Base-by-base conservation (phyloP, 352 stramenopile genomes). In the Pythium folliculosum region DNA sequence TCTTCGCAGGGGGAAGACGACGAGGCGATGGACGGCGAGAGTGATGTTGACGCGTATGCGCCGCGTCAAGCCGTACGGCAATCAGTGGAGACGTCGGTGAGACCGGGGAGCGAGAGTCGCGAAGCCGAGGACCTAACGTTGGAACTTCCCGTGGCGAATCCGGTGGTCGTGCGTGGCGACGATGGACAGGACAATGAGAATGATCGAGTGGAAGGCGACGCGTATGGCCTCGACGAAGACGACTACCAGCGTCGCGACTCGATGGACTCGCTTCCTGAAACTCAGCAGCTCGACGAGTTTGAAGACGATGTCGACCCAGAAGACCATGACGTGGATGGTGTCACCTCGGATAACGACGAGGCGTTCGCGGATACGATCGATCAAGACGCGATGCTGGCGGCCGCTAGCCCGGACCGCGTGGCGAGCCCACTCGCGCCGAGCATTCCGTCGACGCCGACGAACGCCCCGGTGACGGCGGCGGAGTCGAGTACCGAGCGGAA, bases 271-370 rank as follows among this genome's bases (percentile, higher is more conserved):
- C 58, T 62, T 63, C 77, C 69, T 23, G 69, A 80, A 32, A 91
- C 80, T 7, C 77, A 91, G 61, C 58, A 59, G 21, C 61, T 91
- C n/a, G 77, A 80, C 5, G 77, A 86, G 7, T 38, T 30, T 5
- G 69, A 78, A 23, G 67, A 60, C 49, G 38, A 60, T 10, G 54
- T 64, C 0, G 53, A 57, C 43, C 40, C 38, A 51, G 22, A 52
- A 25, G 40, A 65, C 12, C 35, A 45, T 38, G 37, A 48, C 6
- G 37, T 9, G 3, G 55, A 13, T n/a, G 40, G 40, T 3, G 38
- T 6, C 0, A 37, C 25, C 56, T 40, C 35, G 1, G 21, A 48
- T 6, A 27, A 63, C 13, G 37, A 68, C 21, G 23, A 38, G 22
- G 51, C 23, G 0, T 57, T 63, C 50, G 6, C 58, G 3, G 58